Evolutionary conservation across 257 asterid genomes (phyloP), one percentile per base, ranked within the genome.

Genomic region (Nicotiana paniculata): DNA sequence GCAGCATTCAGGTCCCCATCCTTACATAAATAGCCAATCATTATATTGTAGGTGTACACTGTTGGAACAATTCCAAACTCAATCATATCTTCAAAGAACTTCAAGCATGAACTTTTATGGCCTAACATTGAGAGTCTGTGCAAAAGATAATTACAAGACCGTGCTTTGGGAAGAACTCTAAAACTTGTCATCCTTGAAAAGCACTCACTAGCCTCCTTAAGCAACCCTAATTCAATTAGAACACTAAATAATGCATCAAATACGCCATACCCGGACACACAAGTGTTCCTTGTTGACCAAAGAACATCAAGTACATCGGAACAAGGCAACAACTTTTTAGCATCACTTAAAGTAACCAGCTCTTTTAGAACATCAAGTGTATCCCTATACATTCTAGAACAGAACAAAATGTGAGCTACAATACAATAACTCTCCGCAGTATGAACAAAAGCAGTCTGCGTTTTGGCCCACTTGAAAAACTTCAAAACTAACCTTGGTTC

Each of bases 71-170:
- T 85, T 87, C 98, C 96, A 30, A 96, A 89, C 74, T 87, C 90
- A 90, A 89, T 72, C 90, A 93, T 90, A 83, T 93, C 95, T 75
- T 58, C 63, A 75, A 91, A 91, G 84, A 93, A 91, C 84, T 85
- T 86, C 83, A 81, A 89, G 5, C 88, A 93, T 80, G 85, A 86
- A 26, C 26, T 86, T 30, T 91, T 89, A 67, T 85, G 85, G 26
- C 83, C 93, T 6, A 57, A 82, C 86, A 87, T 90, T 0, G 93
- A 83, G 35, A 91, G 88, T 86, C 86, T 92, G 30, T 87, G 92
- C 89, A 95, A 85, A 54, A 95, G 97, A 85, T 84, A 83, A 90
- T 92, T 94, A 84, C 99, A 95, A 21, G 98, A 95, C 70, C 97
- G 85, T 62, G 87, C 82, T 89, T 91, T 95, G 3, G 99, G 99